Conservation (phyloP, 352 stramenopile species). For the Blastocystis hominis region DNA sequence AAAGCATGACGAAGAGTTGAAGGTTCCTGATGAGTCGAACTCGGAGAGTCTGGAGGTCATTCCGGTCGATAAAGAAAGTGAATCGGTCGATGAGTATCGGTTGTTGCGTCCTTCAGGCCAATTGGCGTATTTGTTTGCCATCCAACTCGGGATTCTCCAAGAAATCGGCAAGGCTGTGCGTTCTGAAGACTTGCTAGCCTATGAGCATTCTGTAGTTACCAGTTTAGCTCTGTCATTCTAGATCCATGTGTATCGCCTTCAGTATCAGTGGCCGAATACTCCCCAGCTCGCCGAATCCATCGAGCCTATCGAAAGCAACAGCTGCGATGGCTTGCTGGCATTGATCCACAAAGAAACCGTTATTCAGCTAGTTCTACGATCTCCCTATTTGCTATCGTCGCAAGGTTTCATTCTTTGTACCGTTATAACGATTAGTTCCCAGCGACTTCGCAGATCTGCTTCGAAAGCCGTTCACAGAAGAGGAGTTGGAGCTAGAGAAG, state of each 20-base stretch:
- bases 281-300: neutral
- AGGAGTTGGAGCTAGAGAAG: neutral
- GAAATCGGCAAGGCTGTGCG: neutral
- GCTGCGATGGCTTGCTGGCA: neutral
- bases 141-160: neutral
- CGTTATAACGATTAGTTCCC: neutral
- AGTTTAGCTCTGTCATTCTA: neutral
- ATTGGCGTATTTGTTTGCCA: neutral
- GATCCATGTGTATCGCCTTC: conserved; percentile 25
- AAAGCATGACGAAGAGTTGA: neutral
- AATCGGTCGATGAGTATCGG: neutral
- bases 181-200: conserved; percentile 1
- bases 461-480: neutral
- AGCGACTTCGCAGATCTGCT: conserved; percentile 22
- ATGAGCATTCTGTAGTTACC: neutral
- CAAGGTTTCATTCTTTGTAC: neutral
- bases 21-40: neutral
- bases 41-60: neutral
- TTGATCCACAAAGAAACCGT: conserved; percentile 8
- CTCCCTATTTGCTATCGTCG: neutral
- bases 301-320: neutral
- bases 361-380: conserved; percentile 17
- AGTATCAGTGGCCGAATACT: conserved; percentile 16
- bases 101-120: neutral
- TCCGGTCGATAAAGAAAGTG: neutral